Conservation (phyloP, 2,329 filamentous ascomycete genomes). For the Rosellinia necatrix region DNA sequence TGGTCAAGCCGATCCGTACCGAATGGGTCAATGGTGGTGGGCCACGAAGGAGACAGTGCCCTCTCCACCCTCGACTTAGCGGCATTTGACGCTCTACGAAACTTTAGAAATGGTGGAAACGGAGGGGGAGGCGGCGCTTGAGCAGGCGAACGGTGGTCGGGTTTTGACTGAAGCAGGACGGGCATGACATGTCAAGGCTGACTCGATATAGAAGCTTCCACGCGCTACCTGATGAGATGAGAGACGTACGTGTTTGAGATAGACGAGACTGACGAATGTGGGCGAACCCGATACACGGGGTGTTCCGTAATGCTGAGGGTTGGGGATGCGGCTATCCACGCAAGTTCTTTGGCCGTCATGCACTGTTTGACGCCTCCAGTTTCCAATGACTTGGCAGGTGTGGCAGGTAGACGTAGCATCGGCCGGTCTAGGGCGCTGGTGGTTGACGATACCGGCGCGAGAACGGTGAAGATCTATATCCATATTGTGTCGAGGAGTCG, state of each 20-base stretch:
- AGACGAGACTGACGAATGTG: conserved; percentile 27
- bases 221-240: neutral
- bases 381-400: conserved; percentile 1
- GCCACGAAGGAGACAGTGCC: conserved; percentile 1
- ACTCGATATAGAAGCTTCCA: conserved; percentile 2
- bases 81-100: conserved; percentile 4
- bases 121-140: neutral
- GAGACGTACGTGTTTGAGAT: conserved; percentile 18
- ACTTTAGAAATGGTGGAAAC: conserved; percentile 16
- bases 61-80: conserved; percentile 1
- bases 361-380: conserved; percentile 9
- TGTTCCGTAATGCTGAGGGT: conserved; percentile 39
- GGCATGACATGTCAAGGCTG: conserved; percentile 8
- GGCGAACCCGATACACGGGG: conserved; percentile 43
- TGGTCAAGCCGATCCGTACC: neutral
- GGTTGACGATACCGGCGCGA: neutral
- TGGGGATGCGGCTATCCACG: conserved; percentile 16
- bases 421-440: neutral
- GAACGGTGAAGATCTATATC: neutral
- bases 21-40: conserved; percentile 3
- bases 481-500: neutral
- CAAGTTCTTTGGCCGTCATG: conserved; percentile 15
- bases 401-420: neutral
- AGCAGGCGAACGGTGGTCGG: too few species aligned
- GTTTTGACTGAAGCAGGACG: too few species aligned